Evolutionary conservation across 148 eudicot species (phyloP), one percentile per base, ranked within the genome.

Genomic region (Nepenthes gracilis): DNA sequence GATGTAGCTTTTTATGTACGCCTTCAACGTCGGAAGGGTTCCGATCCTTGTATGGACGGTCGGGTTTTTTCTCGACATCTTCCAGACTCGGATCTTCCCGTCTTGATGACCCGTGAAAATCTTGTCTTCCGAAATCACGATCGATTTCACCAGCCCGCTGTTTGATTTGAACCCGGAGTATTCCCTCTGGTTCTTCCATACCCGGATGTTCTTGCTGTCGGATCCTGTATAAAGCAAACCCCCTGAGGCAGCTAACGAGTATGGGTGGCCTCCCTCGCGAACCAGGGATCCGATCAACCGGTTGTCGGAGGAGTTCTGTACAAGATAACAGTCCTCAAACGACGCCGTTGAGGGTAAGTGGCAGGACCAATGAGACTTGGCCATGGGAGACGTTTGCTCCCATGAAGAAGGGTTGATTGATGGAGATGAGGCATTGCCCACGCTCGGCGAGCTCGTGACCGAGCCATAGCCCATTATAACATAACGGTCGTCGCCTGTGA

Each of bases 21-120:
- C 82, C 54, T 76, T 88, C 7, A 85, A 64, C 1, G 89, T 83
- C 0, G 96, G 96, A 33, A 88, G 43, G 0, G 87, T 85, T 3
- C 89, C 96, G 4, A 88, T 47, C 10, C 85, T 73, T 38, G 83
- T 88, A 57, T 85, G 82, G 1, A 73, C 36, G 12, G 74, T 73
- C 1, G 86, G 80, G 62, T 85, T 71, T 67, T 81, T 88, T 1
- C 36, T 13, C 0, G 93, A 88, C 38, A 76, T 74, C 53, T 81
- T 85, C 96, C 96, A 88, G 6, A 85, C 80, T 2, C 96, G 78
- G 5, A 85, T 81, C 64, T 85, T 84, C 4, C 96, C 96, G 45
- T 87, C 95, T 59, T 87, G 95, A 36, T 87, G 95, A 12, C 95
- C 95, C 0, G 96, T 76, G 53, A 84, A 88, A 9, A 87, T 87